Conservation (phyloP, 2,329 filamentous ascomycete genomes). For the Colletotrichum sidae region DNA sequence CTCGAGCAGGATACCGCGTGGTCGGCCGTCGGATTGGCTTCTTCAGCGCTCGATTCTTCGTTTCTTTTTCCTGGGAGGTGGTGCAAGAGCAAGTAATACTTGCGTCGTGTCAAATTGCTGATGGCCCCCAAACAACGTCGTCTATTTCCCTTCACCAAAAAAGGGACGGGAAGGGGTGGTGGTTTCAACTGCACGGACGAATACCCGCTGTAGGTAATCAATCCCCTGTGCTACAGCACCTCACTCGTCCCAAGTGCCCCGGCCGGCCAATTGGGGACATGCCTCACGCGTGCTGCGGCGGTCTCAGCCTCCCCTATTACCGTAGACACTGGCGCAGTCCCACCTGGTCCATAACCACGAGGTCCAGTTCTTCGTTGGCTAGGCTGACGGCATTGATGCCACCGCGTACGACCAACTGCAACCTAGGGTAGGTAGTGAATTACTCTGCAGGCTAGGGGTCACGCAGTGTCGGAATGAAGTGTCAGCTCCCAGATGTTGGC, state of each 20-base stretch:
- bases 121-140: constrained; percentile 6
- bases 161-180: constrained; percentile 7
- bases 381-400: constrained; percentile 14
- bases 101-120: background rate
- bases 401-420: constrained; percentile 11
- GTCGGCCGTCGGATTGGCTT: constrained; percentile 17
- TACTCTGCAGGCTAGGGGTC: background rate
- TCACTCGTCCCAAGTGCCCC: constrained; percentile 21
- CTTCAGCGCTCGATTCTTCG: too few relatives aligned
- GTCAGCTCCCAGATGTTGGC: constrained; percentile 11
- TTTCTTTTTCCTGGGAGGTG: too few relatives aligned
- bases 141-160: constrained; percentile 7
- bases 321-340: background rate
- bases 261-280: constrained; percentile 23
- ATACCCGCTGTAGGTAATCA: constrained; percentile 24
- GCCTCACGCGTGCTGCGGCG: constrained; percentile 27
- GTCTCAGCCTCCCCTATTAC: constrained; percentile 19
- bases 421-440: too few relatives aligned
- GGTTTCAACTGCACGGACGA: constrained; percentile 34
- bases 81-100: too few relatives aligned
- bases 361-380: background rate
- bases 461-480: constrained; percentile 23
- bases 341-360: background rate
- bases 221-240: too few relatives aligned
- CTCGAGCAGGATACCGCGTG: too few relatives aligned